Conservation (phyloP, 306 rosid genomes). For the Rosa multiflora region DNA sequence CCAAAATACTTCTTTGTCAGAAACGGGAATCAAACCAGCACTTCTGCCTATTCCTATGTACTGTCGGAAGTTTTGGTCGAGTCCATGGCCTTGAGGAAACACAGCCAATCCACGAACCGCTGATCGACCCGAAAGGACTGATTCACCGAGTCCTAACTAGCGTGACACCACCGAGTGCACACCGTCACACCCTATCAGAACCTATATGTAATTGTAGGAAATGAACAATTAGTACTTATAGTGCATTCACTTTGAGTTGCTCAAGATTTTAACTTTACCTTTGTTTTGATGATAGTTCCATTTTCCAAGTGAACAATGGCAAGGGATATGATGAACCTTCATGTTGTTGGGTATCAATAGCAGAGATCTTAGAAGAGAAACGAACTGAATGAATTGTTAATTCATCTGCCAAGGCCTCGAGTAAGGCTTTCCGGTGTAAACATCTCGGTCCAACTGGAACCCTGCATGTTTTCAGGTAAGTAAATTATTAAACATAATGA, state of each 20-base stretch:
- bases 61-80: slow-evolving; percentile 4
- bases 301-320: slow-evolving; percentile 17
- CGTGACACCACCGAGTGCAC: slow-evolving; percentile 24
- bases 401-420: slow-evolving; percentile 19
- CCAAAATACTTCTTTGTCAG: slow-evolving; percentile 23
- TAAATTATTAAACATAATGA: no score
- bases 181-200: slow-evolving; percentile 34
- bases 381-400: slow-evolving; percentile 15
- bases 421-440: slow-evolving; percentile 13
- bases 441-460: neutral
- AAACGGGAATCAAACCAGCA: slow-evolving; percentile 27
- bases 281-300: slow-evolving; percentile 1
- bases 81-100: slow-evolving; percentile 29
- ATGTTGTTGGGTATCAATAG: neutral
- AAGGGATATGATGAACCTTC: slow-evolving; percentile 11
- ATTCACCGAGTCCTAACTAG: slow-evolving; percentile 18
- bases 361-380: slow-evolving; percentile 14
- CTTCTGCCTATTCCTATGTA: slow-evolving; percentile 1
- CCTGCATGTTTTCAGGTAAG: neutral
- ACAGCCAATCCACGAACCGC: slow-evolving; percentile 26
- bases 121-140: slow-evolving; percentile 19
- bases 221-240: no score
- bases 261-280: no score
- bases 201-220: neutral
- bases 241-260: no score